Percentiles rank a stretch among this genome's conserved stretches.
phyloP scores from a whole-genome alignment of 2,329 filamentous ascomycete genomes.

The Penicillium sp. region DNA sequence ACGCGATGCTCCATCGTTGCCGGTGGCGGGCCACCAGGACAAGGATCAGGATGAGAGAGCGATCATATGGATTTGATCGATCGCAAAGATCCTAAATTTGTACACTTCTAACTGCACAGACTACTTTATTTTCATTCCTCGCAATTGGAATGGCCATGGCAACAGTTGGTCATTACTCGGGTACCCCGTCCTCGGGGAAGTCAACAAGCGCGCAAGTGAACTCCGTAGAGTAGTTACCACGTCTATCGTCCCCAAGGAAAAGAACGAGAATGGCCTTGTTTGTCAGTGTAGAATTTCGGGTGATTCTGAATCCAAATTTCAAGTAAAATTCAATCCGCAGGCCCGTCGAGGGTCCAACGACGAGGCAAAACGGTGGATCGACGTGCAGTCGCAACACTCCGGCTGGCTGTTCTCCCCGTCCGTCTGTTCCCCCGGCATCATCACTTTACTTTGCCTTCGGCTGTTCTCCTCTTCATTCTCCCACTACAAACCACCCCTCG shows the following conservation, averaged over 20 bases:
- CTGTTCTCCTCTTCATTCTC: conserved; percentile 7
- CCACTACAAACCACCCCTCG: neutral
- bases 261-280: too few species aligned
- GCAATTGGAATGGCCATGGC: neutral
- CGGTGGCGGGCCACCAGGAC: conserved; percentile 12
- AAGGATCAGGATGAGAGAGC: neutral
- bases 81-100: neutral
- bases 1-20: conserved; percentile 11
- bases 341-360: neutral
- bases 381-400: conserved; percentile 18
- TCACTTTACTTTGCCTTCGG: conserved; percentile 1
- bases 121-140: neutral
- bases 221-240: neutral
- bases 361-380: conserved; percentile 7
- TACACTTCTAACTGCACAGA: neutral
- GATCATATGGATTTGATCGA: neutral
- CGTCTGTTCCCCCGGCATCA: conserved; percentile 18
- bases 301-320: neutral
- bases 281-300: neutral
- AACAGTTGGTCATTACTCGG: neutral
- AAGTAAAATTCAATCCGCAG: neutral
- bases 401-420: conserved; percentile 27
- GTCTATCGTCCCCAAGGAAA: neutral
- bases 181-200: neutral
- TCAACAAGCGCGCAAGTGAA: neutral